Evolutionary conservation across 2,329 filamentous ascomycete species (phyloP), one percentile per base, ranked within the genome.

Genomic region (Alternaria incomplexa): DNA sequence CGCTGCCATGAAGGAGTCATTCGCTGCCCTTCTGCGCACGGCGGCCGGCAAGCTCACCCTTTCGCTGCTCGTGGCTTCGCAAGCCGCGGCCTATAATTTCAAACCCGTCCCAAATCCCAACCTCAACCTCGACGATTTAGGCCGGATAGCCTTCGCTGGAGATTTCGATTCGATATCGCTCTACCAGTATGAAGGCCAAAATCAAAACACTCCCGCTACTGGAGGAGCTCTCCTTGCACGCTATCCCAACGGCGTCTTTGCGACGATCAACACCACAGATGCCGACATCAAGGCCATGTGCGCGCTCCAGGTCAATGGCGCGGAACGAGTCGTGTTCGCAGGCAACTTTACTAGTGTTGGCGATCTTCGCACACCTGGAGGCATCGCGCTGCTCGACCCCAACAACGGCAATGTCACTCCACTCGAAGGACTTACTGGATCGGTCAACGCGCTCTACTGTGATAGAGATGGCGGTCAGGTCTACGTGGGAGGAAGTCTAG

Each of bases 281-380:
- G 94, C 91, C 61, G 89, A 91, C 52, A 97, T 99, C 75, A 87
- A 90, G 75, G 87, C 93, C 67, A 96, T 99, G 91, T 99, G 96
- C 82, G 83, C 90, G 20, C 92, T 95, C 72, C 85, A 89, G 55
- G 84, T 86, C 61, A 86, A 92, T 79, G 91, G 91, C 67, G 86
- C 85, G 60, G 84, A 87, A n/a, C 90, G 91, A 44, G 87, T 98
- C 26, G 87, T 98, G 51, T 87, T 99, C 15, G 96, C 92, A 59
- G 96, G 96, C 51, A 98, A 98, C 82, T 99, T 99, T 78, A 98
- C 96, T 30, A 96, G 93, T 78, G 83, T 99, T 65, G 92, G 90
- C 62, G 89, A 89, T 62, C 86, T 90, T 60, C 83, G 92, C 74
- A 93, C 93, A 3, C 89, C 89, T 56, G 88, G 92, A 45, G 88